Percentiles rank a stretch among this genome's conserved stretches.
Evolutionary conservation across 2,329 filamentous ascomycete genomes (phyloP).

Genomic region (Lecanicillium sp.): DNA sequence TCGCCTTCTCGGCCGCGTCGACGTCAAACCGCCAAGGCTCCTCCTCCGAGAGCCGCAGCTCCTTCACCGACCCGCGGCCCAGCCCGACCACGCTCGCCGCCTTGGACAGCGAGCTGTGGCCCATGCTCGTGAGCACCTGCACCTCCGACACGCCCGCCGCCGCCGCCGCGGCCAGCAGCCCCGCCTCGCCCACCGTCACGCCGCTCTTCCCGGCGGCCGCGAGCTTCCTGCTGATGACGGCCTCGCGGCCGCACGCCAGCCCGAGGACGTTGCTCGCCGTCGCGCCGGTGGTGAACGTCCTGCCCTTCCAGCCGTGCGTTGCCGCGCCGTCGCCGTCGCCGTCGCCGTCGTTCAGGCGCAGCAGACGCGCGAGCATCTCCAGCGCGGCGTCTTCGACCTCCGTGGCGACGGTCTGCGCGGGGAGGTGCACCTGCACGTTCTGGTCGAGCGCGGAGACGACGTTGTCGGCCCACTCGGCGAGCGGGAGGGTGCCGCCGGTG

Average conservation of each 20-base stretch:
- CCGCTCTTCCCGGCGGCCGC: constrained; percentile 14
- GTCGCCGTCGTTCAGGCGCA: constrained; percentile 54
- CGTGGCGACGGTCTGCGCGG: constrained; percentile 67
- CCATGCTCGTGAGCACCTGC: constrained; percentile 72
- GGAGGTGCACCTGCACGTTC: constrained; percentile 77
- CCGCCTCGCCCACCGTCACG: constrained; percentile 58
- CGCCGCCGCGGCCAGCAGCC: constrained; percentile 60
- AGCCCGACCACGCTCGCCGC: constrained; percentile 77
- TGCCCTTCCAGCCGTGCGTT: constrained; percentile 50
- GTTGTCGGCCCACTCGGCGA: constrained; percentile 76
- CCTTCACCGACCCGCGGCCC: constrained; percentile 61
- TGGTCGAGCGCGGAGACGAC: constrained; percentile 78
- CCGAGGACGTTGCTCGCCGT: constrained; percentile 81
- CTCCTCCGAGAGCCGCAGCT: constrained; percentile 44
- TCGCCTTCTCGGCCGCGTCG: constrained; percentile 52
- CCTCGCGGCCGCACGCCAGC: constrained; percentile 59
- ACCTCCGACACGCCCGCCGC: constrained; percentile 59
- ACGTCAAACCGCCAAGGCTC: constrained; percentile 68
- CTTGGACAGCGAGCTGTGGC: constrained; percentile 79
- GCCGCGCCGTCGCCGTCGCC: neutral
- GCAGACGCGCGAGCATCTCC: constrained; percentile 59
- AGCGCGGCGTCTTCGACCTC: constrained; percentile 70
- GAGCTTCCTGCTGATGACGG: constrained; percentile 41
- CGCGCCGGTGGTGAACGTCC: constrained; percentile 53
- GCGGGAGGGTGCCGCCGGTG: constrained; percentile 72